These are phyloP conservation scores for Lactuca saligna DNA, from an alignment of 129 eudicot species.

Conservation along the genomic window DNA sequence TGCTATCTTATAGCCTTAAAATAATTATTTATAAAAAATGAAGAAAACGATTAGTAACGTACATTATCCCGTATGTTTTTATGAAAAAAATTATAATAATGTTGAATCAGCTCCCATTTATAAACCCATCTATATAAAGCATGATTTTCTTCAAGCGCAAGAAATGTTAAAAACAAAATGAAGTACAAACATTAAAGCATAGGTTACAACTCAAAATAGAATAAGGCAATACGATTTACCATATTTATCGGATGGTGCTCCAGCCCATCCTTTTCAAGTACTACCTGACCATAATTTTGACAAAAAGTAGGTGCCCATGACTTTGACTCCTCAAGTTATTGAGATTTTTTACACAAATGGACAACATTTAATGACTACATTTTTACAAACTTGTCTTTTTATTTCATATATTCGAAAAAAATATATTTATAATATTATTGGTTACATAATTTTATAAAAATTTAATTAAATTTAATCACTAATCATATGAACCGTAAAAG, in stretches of 20 bases:
- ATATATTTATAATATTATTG: too few species aligned
- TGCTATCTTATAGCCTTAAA: too few species aligned
- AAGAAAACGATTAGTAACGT: too few species aligned
- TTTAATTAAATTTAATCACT: too few species aligned
- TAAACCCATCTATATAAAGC: too few species aligned
- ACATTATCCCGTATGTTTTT: too few species aligned
- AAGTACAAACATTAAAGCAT: neutral
- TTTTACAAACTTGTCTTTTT: neutral
- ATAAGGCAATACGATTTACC: neutral
- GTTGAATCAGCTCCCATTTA: too few species aligned
- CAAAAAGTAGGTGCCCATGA: conserved; percentile 17
- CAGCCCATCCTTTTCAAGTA: conserved; percentile 17
- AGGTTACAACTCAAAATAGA: neutral
- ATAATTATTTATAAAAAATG: too few species aligned
- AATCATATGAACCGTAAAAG: too few species aligned
- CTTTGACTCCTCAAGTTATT: neutral
- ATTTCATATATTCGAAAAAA: neutral
- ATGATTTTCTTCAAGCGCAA: neutral
- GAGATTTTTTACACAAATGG: neutral
- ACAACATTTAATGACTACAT: conserved; percentile 3
- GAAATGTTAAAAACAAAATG: too few species aligned
- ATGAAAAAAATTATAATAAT: too few species aligned
- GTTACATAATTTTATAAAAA: too few species aligned
- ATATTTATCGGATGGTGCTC: conserved; percentile 4
- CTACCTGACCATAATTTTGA: conserved; percentile 11